Conservation (phyloP, 306 rosid genomes). For the Castanea crenata region DNA sequence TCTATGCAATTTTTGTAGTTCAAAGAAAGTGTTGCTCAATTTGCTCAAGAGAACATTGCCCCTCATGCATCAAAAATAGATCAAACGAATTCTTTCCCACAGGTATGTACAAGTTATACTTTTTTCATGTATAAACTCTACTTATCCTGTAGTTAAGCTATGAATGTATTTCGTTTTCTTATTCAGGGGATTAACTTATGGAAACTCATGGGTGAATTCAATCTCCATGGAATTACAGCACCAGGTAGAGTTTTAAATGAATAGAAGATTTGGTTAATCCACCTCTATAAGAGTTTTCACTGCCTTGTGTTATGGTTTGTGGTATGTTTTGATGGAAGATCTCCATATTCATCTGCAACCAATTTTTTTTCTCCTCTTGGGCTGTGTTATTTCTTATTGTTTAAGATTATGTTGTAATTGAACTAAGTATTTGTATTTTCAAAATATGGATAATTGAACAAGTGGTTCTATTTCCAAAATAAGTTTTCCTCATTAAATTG, state of each 20-base stretch:
- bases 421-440: background rate
- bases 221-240: slow-evolving; percentile 90
- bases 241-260: slow-evolving; percentile 55
- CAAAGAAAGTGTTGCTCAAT: slow-evolving; percentile 84
- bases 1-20: slow-evolving; percentile 49
- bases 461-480: background rate
- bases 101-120: slow-evolving; percentile 32
- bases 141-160: background rate
- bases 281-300: background rate
- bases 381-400: background rate
- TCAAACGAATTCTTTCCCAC: slow-evolving; percentile 72
- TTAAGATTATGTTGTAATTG: background rate
- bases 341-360: background rate
- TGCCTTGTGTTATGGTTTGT: background rate
- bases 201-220: slow-evolving; percentile 92
- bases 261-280: background rate
- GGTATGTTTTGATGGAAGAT: background rate
- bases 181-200: slow-evolving; percentile 86
- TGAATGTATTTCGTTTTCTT: slow-evolving; percentile 22
- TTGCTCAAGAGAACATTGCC: slow-evolving; percentile 76
- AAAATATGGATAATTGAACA: background rate
- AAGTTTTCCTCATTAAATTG: background rate
- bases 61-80: slow-evolving; percentile 86
- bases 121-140: background rate
- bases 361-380: background rate